A percentile compares a stretch with the other conserved stretches of the same genome.
phyloP scores from a whole-genome alignment of 805 yeast genomes.

The Blastobotrys parvus region DNA sequence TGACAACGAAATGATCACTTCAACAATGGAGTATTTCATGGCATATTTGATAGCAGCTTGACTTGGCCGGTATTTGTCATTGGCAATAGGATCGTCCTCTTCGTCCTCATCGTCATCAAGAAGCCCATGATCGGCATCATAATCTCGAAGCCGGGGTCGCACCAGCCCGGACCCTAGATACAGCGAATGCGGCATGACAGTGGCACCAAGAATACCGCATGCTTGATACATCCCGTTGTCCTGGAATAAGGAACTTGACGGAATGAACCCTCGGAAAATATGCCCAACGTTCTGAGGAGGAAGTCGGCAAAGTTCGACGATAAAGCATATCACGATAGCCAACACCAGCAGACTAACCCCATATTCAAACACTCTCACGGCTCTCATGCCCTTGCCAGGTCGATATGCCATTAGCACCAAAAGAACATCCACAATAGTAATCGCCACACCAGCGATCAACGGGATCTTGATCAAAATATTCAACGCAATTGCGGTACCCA shows the following conservation, averaged over 20 bases:
- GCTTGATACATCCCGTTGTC: slow-evolving; percentile 68
- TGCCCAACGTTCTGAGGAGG: slow-evolving; percentile 45
- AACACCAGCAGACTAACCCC: slow-evolving; percentile 71
- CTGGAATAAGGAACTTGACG: slow-evolving; percentile 40
- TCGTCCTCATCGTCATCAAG: slow-evolving; percentile 16
- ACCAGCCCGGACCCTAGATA: slow-evolving; percentile 85
- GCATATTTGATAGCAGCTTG: slow-evolving; percentile 64
- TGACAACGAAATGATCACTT: slow-evolving; percentile 60
- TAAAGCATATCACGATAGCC: slow-evolving; percentile 80
- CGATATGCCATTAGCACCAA: slow-evolving; percentile 80
- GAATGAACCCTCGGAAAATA: slow-evolving; percentile 62
- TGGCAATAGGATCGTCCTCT: slow-evolving; percentile 31
- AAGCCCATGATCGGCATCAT: slow-evolving; percentile 58
- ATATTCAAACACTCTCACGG: slow-evolving; percentile 72
- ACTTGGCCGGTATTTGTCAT: slow-evolving; percentile 57
- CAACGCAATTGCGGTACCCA: slow-evolving; percentile 93
- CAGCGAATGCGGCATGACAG: slow-evolving; percentile 91
- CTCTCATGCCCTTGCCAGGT: slow-evolving; percentile 73
- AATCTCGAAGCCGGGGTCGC: slow-evolving; percentile 75
- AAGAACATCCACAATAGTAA: slow-evolving; percentile 81
- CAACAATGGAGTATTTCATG: slow-evolving; percentile 62
- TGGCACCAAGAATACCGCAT: slow-evolving; percentile 85
- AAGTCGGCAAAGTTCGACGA: slow-evolving; percentile 65
- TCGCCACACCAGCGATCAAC: slow-evolving; percentile 68
- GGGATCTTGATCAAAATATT: slow-evolving; percentile 79